phyloP scores from a whole-genome alignment of 257 asterid species.

The Fraxinus excelsior region DNA sequence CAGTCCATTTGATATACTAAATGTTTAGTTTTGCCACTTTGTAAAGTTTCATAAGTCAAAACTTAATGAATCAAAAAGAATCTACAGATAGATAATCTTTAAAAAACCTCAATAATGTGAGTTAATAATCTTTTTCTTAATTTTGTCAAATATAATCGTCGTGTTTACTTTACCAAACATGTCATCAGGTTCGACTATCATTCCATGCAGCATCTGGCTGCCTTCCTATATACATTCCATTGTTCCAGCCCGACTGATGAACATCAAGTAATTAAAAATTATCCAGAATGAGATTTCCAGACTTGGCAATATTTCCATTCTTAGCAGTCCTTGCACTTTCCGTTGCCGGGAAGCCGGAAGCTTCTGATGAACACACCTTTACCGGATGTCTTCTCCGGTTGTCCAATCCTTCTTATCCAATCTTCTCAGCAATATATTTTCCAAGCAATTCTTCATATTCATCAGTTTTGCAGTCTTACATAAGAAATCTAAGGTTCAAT shows the following conservation, averaged over 20 bases:
- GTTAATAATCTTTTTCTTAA: background rate
- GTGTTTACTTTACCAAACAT: no score
- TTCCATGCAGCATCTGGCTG: background rate
- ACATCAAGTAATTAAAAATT: background rate
- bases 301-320: slow-evolving; percentile 21
- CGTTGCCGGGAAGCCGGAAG: slow-evolving; percentile 32
- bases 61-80: background rate
- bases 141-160: no score
- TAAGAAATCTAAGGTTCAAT: slow-evolving; percentile 58
- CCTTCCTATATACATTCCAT: slow-evolving; percentile 28
- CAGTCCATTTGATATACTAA: background rate
- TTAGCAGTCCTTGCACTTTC: slow-evolving; percentile 25
- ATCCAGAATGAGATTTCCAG: slow-evolving; percentile 29
- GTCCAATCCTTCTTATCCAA: slow-evolving; percentile 39
- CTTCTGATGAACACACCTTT: background rate
- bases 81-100: background rate
- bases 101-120: background rate
- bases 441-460: slow-evolving; percentile 50
- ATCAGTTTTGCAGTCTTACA: slow-evolving; percentile 45
- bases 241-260: background rate
- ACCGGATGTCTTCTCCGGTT: background rate
- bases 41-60: background rate
- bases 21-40: background rate
- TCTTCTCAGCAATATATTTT: slow-evolving; percentile 46
- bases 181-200: background rate